These are phyloP conservation scores for Cercospora sp. DNA, from an alignment of 2,329 filamentous ascomycete genomes.

Conservation along the genomic window DNA sequence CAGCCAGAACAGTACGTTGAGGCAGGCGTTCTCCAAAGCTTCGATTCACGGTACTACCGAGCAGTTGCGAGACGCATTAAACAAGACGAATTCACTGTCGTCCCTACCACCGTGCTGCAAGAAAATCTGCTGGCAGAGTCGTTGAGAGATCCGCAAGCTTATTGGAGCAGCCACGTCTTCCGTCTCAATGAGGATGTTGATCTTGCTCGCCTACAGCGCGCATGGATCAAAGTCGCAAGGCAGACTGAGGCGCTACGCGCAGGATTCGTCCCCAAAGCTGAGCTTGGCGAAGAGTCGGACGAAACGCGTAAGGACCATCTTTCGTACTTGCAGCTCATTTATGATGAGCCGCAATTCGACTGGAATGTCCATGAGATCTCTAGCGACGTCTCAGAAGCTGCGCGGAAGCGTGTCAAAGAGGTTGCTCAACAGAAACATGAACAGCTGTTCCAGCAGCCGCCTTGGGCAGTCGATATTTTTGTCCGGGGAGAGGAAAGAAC, in stretches of 20 bases:
- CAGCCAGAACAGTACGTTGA: not conserved
- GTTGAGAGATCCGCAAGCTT: slow-evolving; percentile 18
- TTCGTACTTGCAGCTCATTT: slow-evolving; percentile 18
- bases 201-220: slow-evolving; percentile 12
- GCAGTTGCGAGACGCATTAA: slow-evolving; percentile 5
- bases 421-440: slow-evolving; percentile 15
- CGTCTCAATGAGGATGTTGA: slow-evolving; percentile 13
- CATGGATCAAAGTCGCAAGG: slow-evolving; percentile 18
- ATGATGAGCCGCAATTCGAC: slow-evolving; percentile 15
- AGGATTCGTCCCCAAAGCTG: slow-evolving; percentile 20
- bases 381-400: slow-evolving; percentile 5
- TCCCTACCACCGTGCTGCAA: slow-evolving; percentile 21
- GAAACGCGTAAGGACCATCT: slow-evolving; percentile 1
- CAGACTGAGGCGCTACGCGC: slow-evolving; percentile 19
- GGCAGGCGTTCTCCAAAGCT: slow-evolving; percentile 7
- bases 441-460: slow-evolving; percentile 17
- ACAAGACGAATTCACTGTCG: slow-evolving; percentile 16
- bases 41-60: slow-evolving; percentile 16
- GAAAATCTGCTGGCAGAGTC: slow-evolving; percentile 20
- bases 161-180: slow-evolving; percentile 24
- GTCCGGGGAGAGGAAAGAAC: not conserved
- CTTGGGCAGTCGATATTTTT: slow-evolving; percentile 21
- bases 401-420: slow-evolving; percentile 6
- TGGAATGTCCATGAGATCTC: slow-evolving; percentile 9
- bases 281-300: not conserved